Conservation (phyloP, 164 flowering plant genomes). For the Vitis rupestris region DNA sequence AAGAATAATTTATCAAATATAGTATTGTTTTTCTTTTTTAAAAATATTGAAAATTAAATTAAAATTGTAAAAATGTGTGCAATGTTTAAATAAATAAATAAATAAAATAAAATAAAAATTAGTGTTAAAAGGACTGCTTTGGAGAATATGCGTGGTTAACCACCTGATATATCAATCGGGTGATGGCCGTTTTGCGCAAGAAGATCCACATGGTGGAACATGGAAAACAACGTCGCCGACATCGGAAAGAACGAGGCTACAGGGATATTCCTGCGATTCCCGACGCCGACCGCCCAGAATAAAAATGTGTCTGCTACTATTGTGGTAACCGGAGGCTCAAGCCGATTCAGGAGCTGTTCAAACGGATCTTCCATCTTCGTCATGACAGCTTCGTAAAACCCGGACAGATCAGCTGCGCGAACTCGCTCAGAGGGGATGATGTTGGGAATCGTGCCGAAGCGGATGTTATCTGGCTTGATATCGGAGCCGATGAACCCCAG, state of each 20-base stretch:
- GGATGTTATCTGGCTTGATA: slow-evolving; percentile 26
- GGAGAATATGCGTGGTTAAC: background rate
- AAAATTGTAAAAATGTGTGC: too few species aligned
- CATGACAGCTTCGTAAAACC: slow-evolving; percentile 49
- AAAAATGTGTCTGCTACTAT: slow-evolving; percentile 51
- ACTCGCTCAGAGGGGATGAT: slow-evolving; percentile 69
- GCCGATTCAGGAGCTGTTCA: slow-evolving; percentile 47
- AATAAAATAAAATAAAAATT: too few species aligned
- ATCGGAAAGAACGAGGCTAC: slow-evolving; percentile 50
- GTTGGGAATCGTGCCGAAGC: slow-evolving; percentile 59
- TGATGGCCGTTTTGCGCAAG: slow-evolving; percentile 29
- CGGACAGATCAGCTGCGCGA: slow-evolving; percentile 41
- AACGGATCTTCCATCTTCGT: slow-evolving; percentile 59
- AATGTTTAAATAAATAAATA: background rate
- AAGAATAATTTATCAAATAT: too few species aligned
- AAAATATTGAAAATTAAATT: too few species aligned
- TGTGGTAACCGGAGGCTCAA: slow-evolving; percentile 24
- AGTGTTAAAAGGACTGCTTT: too few species aligned
- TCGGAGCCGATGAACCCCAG: slow-evolving; percentile 44
- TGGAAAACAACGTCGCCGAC: slow-evolving; percentile 47
- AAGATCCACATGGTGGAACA: slow-evolving; percentile 38
- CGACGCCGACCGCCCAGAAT: slow-evolving; percentile 46
- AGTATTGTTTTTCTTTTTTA: too few species aligned
- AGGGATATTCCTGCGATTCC: slow-evolving; percentile 45
- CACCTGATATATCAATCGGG: slow-evolving; percentile 40